These are phyloP conservation scores for Piloderma croceum DNA, from an alignment of 768 basidiomycete species.

Conservation along the genomic window DNA sequence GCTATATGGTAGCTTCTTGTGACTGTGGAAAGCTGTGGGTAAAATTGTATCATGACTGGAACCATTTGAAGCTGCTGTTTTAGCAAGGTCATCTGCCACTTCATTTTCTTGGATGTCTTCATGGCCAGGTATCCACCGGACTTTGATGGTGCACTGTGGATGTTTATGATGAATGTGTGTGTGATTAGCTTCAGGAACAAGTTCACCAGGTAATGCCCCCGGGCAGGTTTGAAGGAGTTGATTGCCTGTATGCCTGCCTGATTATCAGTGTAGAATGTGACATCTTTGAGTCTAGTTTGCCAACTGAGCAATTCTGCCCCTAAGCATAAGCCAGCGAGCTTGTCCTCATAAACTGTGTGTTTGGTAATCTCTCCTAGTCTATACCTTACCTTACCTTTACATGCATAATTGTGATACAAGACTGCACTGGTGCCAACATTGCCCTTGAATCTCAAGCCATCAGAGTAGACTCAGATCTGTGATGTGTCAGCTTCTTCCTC, in stretches of 20 bases:
- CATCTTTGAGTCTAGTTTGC: neutral
- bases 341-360: neutral
- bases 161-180: neutral
- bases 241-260: neutral
- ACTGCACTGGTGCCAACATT: conserved; percentile 7
- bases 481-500: neutral
- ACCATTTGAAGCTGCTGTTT: neutral
- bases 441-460: conserved; percentile 10
- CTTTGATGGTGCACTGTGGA: neutral
- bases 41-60: neutral
- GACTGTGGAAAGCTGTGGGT: neutral
- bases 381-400: neutral
- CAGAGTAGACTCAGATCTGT: conserved; percentile 6
- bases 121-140: neutral
- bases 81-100: neutral
- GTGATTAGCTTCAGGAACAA: neutral
- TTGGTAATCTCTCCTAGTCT: neutral
- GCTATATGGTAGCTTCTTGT: conserved; percentile 11
- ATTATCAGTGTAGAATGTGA: neutral
- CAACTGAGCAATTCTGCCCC: neutral
- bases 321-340: neutral
- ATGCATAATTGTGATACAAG: neutral
- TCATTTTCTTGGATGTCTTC: neutral
- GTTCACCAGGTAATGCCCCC: neutral
- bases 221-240: neutral